These are phyloP conservation scores for Fomitopsis betulina DNA, from an alignment of 1,284 basidiomycete genomes.

Conservation along the genomic window DNA sequence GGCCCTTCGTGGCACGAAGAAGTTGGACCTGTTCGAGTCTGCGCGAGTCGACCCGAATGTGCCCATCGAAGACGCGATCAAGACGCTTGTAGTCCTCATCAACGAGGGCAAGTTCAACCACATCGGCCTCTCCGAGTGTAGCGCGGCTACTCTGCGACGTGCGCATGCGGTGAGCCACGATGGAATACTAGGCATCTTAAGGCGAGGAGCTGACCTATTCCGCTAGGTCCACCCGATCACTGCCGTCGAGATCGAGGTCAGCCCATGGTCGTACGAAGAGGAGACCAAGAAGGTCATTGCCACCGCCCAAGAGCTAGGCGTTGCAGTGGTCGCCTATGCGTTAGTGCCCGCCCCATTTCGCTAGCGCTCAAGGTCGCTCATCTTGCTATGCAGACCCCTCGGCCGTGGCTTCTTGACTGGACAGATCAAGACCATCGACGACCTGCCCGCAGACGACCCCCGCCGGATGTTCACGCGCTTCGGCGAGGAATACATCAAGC, in stretches of 20 bases:
- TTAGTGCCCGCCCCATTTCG: conserved; percentile 15
- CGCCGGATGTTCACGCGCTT: conserved; percentile 32
- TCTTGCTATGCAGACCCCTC: conserved; percentile 34
- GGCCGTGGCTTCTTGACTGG: conserved; percentile 55
- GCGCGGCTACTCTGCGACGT: conserved; percentile 40
- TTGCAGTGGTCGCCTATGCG: conserved; percentile 53
- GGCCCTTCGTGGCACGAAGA: conserved; percentile 39
- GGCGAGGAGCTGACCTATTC: background rate
- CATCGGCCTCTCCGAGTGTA: conserved; percentile 45
- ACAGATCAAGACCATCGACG: conserved; percentile 38
- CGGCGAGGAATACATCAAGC: conserved; percentile 40
- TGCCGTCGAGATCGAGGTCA: conserved; percentile 50
- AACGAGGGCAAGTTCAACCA: conserved; percentile 41
- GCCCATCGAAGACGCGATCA: conserved; percentile 29
- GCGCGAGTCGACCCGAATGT: conserved; percentile 29
- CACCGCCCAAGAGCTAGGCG: conserved; percentile 38
- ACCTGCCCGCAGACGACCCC: conserved; percentile 38
- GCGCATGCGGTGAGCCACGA: conserved; percentile 8
- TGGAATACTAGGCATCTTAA: background rate
- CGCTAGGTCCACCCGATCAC: conserved; percentile 39
- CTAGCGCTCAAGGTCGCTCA: background rate
- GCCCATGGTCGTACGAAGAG: conserved; percentile 44
- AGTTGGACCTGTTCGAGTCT: conserved; percentile 40
- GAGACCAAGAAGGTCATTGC: conserved; percentile 39
- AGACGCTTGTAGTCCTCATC: conserved; percentile 24